Conservation (phyloP, 1,139 yeast species). For the Lodderomyces margitis region DNA sequence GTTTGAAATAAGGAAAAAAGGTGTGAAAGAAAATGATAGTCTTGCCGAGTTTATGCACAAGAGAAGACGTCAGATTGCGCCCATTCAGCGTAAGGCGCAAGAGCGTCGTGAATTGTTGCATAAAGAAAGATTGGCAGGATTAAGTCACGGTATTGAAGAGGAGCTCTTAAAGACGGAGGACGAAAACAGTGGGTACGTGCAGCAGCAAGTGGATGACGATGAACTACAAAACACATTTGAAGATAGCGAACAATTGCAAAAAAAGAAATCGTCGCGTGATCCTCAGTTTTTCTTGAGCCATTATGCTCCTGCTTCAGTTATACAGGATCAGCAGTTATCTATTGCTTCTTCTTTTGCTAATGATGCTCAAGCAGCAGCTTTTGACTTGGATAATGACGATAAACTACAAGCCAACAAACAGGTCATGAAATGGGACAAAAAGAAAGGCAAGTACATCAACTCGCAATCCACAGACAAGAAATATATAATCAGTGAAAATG, state of each 20-base stretch:
- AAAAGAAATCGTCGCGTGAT: slow-evolving; percentile 60
- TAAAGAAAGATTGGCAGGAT: slow-evolving; percentile 74
- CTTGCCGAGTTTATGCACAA: slow-evolving; percentile 81
- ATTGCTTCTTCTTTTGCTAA: slow-evolving; percentile 69
- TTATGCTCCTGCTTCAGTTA: slow-evolving; percentile 76
- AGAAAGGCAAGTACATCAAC: slow-evolving; percentile 87
- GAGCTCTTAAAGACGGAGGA: slow-evolving; percentile 57
- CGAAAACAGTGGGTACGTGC: slow-evolving; percentile 51
- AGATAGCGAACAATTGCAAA: slow-evolving; percentile 52
- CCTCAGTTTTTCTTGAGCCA: slow-evolving; percentile 85
- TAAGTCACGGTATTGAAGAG: slow-evolving; percentile 70
- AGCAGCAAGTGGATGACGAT: slow-evolving; percentile 37
- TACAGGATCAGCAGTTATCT: slow-evolving; percentile 81
- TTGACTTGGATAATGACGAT: slow-evolving; percentile 83
- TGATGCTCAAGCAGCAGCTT: slow-evolving; percentile 80
- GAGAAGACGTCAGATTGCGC: slow-evolving; percentile 85
- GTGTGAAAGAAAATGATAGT: slow-evolving; percentile 52
- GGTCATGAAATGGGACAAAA: slow-evolving; percentile 89
- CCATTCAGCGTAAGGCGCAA: slow-evolving; percentile 73
- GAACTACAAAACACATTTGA: slow-evolving; percentile 55
- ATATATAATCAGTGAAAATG: slow-evolving; percentile 92
- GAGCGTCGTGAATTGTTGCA: slow-evolving; percentile 70
- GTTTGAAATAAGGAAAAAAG: slow-evolving; percentile 73
- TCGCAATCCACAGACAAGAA: slow-evolving; percentile 78
- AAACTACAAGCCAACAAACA: slow-evolving; percentile 62